Base-by-base conservation (phyloP, 805 yeast genomes). In the Wickerhamomyces kurtzmanii region DNA sequence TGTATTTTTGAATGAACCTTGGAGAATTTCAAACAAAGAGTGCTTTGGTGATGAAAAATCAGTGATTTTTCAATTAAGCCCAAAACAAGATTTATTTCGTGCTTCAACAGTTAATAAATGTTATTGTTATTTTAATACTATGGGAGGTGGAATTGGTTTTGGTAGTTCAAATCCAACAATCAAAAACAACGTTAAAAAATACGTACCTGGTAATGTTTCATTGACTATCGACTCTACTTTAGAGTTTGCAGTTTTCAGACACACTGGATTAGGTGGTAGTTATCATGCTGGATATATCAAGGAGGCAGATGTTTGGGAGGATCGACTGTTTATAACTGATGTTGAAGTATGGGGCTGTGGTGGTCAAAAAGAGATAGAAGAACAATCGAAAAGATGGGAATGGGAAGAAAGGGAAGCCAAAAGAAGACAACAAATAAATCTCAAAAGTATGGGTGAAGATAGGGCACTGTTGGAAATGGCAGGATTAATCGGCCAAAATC, bases 291-390 rank as follows among this genome's bases (percentile, higher is more conserved):
- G 13, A 7, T 17, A 17, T 18, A 24, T 18, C 24, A 31, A 4
- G 31, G 34, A 8, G 39, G 37, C 19, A 33, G 30, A 17, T 24
- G 53, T 38, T 14, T 24, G 3, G 67, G 96, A 89, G 47, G 75
- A 78, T 34, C 57, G 84, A 27, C 73, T 89, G 42, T 47, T 65
- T 30, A 70, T 89, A 6, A 71, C 75, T 5, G 87, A 80, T 38
- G 56, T 87, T 15, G 96, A 87, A 47, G 94, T 86, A 0, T 82
- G 91, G 87, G 97, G 97, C 0, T 69, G 85, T 32, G 97, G 96
- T 1, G 73, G 83, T 6, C 73, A 69, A 8, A 71, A 75, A 34
- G 94, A 84, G 39, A 55, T 86, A 26, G 77, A 68, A 17, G 87
- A 79, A 36, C 96, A 87, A 53, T 59, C 66, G 25, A 71, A 69